Base-by-base conservation (phyloP, 495 filamentous ascomycete genomes). In the Penicillium angulare region DNA sequence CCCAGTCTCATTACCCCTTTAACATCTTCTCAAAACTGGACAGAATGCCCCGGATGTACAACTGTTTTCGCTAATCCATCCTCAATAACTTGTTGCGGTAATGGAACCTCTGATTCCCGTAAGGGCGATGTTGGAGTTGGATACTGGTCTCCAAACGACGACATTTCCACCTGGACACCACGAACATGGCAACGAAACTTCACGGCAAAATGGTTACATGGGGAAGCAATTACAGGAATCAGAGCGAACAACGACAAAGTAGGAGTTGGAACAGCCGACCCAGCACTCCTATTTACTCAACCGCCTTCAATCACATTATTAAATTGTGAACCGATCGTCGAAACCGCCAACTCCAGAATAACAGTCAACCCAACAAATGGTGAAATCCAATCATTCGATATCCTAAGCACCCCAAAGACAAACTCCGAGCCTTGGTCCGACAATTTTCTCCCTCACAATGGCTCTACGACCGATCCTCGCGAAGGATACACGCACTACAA, bases 241-340 rank as follows among this genome's bases (percentile, higher is more conserved):
- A 34, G 47, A n/a, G 20, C 2, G 0, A 53, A 31, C 7, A 9
- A 32, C 3, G 10, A 27, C 5, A 3, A 17, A 3, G 20, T 20
- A 22, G 41, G 22, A 13, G 48, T 46, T 26, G 26, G 13, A n/a
- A 21, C 39, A 4, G 20, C 29, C 26, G 34, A 39, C 16, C 17
- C 38, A 5, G 57, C 53, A 17, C 50, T 61, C 41, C 35, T 73
- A 1, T 73, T 68, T 49, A 22, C 41, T 5, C 26, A 43, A 0
- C 24, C 32, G 4, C 63, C 63, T 1, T 60, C 53, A 5, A 39
- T 68, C 5, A 45, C 64, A 3, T 43, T 65, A 3, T 7, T 74
- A 6, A 69, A 66, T 20, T 74, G 71, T 34, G 47, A 35, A 44
- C 68, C 71, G 6, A 33, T 69, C 2, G 50, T 69, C 23, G 71